These are phyloP conservation scores for Suhomyces chickasaworum DNA, from an alignment of 1,139 yeast genomes.

Conservation along the genomic window DNA sequence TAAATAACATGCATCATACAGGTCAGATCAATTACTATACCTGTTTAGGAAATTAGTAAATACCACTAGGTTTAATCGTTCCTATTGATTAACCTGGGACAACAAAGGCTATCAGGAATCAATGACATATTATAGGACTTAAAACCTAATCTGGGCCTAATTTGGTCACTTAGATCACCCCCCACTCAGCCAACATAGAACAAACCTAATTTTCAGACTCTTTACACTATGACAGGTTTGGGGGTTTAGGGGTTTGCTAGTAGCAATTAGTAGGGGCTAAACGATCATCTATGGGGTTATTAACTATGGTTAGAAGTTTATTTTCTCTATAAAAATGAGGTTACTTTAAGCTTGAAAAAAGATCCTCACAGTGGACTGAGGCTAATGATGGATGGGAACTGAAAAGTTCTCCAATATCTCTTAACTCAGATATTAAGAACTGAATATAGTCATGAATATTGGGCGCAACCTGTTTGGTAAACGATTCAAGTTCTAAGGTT, in stretches of 20 bases:
- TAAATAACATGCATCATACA: not conserved
- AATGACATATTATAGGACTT: slow-evolving; percentile 5
- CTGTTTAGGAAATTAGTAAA: slow-evolving; percentile 16
- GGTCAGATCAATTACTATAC: slow-evolving; percentile 16
- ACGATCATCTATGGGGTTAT: too few relatives aligned
- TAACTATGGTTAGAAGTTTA: not conserved
- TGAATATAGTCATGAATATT: slow-evolving; percentile 17
- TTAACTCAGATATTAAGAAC: slow-evolving; percentile 17
- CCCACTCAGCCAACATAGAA: too few relatives aligned
- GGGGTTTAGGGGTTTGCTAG: too few relatives aligned
- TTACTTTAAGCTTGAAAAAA: slow-evolving; percentile 13
- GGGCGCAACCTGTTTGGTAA: slow-evolving; percentile 7
- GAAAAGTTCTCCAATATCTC: slow-evolving; percentile 12
- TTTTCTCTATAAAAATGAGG: not conserved
- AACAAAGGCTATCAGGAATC: slow-evolving; percentile 3
- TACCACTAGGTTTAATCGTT: not conserved
- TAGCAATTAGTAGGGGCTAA: too few relatives aligned
- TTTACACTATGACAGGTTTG: too few relatives aligned
- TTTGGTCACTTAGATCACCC: not conserved
- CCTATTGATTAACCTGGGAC: not conserved
- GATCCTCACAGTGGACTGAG: slow-evolving; percentile 19
- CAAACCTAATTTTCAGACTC: too few relatives aligned
- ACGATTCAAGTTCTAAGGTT: slow-evolving; percentile 12
- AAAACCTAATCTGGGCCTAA: too few relatives aligned
- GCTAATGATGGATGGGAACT: slow-evolving; percentile 15